Evolutionary conservation across 352 stramenopile species (phyloP), one percentile per base, ranked within the genome.

Genomic region (Globisporangium acanthophoron): DNA sequence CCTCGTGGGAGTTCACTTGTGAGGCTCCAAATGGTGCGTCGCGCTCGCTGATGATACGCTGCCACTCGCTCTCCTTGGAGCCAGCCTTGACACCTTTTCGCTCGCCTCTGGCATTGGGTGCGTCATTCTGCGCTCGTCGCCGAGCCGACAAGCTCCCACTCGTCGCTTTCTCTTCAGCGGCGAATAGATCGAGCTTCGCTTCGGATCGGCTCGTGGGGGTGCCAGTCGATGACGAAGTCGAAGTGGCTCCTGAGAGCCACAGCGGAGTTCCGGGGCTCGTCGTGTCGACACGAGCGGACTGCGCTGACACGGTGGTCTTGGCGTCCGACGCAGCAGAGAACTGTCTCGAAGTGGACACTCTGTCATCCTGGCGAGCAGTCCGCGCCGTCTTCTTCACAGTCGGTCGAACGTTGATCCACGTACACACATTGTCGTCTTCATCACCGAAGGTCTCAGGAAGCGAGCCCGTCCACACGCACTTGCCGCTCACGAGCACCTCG

Each of bases 401-500:
- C 18, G 63, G 44, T 5, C 65, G 60, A 12, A 91, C 69, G 45
- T 74, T 79, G 51, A 93, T 82, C 84, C 80, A 93, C 3, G 68
- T 77, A 39, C 84, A 93, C 1, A 67, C 52, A 45, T 74, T 87
- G 31, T 87, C 84, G 29, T 88, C 80, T 52, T 82, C 68, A 43
- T 87, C 67, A 0, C 80, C 84, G 61, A 80, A 88, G 0, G 71
- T 85, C 68, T 93, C 78, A 2, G 78, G 76, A 3, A 94, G 59
- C 9, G 85, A 94, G 3, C 85, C 85, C 1, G 70, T 88, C 85
- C 85, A 94, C 0, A 91, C 71, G 11, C 68, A 86, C 54, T 78
- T 83, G 1, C 69, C 72, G 51, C 66, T 71, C 5, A 89, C 59
- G 29, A 88, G 60, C 7, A 94, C 66, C 63, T 94, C 85, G 0